Evolutionary conservation across 2,329 filamentous ascomycete species (phyloP), one percentile per base, ranked within the genome.

Genomic region (Juglanconis sp.): DNA sequence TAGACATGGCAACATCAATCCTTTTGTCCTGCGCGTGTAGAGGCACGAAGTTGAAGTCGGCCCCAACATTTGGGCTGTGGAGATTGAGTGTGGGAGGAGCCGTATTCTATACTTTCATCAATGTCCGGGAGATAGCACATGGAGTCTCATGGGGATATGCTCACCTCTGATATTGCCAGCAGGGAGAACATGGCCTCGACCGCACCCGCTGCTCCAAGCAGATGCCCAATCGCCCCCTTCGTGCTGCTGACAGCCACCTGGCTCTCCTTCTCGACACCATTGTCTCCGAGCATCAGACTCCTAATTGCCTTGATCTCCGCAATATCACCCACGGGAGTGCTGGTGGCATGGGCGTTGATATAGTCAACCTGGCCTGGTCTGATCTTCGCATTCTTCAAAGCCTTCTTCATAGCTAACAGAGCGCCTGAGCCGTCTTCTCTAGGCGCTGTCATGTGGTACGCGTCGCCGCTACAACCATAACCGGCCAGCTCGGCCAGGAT

Each of bases 301-400:
- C 87, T 88, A 67, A 98, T 94, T 0, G 95, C 95, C 7, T 80
- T 77, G 54, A 94, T 94, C 76, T 99, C 95, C 1, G 95, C 94
- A 30, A 85, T 83, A 75, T 99, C 95, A 0, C 95, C 95, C 2
- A 98, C 81, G 6, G 81, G 74, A 0, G 94, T 99, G 30, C 90
- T 91, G 1, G 95, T 99, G 1, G 94, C 95, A 71, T 99, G 95
- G 1, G 95, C 95, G 69, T 98, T 99, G 70, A 99, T 84, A 72
- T 99, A 99, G 72, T 93, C 91, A 4, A 99, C 87, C 46, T 87
- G 77, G 0, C 75, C 75, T 0, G 95, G 93, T 55, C 79, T 80
- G 42, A 96, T 70, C 0, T 81, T 75, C 0, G 92, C 92, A 69
- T 90, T 85, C 67, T 82, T 86, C 61, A 99, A 75, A 0, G 94